Evolutionary conservation across 2,329 filamentous ascomycete species (phyloP), one percentile per base, ranked within the genome.

Genomic region (Pseudogymnoascus pannorum): DNA sequence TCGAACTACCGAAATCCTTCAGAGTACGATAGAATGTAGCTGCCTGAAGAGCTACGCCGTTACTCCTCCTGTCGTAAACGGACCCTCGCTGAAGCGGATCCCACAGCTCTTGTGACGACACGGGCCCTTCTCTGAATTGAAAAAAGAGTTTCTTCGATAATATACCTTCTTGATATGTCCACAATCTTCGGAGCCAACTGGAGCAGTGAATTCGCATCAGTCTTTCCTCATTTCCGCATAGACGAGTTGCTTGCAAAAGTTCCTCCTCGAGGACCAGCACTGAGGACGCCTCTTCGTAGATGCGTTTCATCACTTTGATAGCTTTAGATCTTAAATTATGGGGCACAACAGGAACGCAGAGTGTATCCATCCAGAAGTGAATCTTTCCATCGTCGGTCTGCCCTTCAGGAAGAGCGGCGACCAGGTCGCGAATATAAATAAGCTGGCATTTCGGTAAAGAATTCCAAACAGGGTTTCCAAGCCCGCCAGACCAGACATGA

Each of bases 401-500:
- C 14, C 20, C 24, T 20, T 18, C 16, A 8, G 20, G 7, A 44
- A 31, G 26, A 18, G 31, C 40, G 11, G 16, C 60, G 16, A 57
- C 16, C n/a, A 60, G 24, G 9, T 16, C 22, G 9, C 14, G 26
- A 26, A 64, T 31, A 16, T 60, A 57, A 7, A 54, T 18, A 12
- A 66, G 44, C 57, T 66, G 64, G 24, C 64, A 66, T 5, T 59
- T n/a, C 29, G 18, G 60, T 11, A 64, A 38, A 16, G 62, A 33
- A 42, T 66, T 66, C 24, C 22, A 20, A 2, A 44, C 16, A 14
- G 57, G 40, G 24, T 66, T 66, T 7, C 64, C 64, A 14, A 61
- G 60, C 8, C 64, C 64, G 40, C 62, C 64, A 20, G 63, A 36
- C 64, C 64, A 66, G 11, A 66, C 64, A 38, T 66, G 64, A 5